Percentiles rank a stretch among this genome's conserved stretches.
phyloP scores from a whole-genome alignment of 805 yeast genomes.

The Kodamaea kaohsiungensis region DNA sequence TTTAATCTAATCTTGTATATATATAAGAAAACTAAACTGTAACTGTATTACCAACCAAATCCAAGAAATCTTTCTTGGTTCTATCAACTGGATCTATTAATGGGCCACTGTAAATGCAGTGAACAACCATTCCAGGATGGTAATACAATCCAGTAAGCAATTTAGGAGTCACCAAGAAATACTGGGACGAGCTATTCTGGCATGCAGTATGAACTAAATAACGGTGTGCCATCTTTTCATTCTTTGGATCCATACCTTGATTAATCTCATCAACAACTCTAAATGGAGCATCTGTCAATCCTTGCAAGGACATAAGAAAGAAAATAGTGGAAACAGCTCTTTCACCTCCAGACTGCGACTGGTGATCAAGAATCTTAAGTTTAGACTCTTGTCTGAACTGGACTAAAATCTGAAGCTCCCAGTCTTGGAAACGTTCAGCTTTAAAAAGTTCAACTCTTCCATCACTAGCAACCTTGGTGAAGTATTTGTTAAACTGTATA shows the following conservation, averaged over 20 bases:
- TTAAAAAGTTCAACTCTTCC: conserved; percentile 73
- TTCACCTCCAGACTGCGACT: conserved; percentile 96
- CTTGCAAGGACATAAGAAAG: conserved; percentile 88
- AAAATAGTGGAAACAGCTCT: conserved; percentile 93
- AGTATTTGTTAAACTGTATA: conserved; percentile 61
- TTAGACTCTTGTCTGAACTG: conserved; percentile 78
- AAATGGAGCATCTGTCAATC: conserved; percentile 84
- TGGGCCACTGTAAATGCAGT: conserved; percentile 51
- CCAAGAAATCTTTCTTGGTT: conserved; percentile 29
- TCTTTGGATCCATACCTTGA: conserved; percentile 97
- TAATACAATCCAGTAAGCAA: conserved; percentile 75
- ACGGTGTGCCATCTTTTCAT: conserved; percentile 83
- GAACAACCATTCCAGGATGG: conserved; percentile 77
- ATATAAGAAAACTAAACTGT: conserved; percentile 8
- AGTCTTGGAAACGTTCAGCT: conserved; percentile 58
- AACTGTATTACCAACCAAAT: conserved; percentile 22
- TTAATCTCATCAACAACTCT: conserved; percentile 97
- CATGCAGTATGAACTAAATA: conserved; percentile 87
- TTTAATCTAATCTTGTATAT: conserved; percentile 3
- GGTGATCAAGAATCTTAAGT: conserved; percentile 74
- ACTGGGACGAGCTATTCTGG: conserved; percentile 60
- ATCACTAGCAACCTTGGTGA: conserved; percentile 76
- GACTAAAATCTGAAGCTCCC: conserved; percentile 84
- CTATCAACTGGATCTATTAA: conserved; percentile 23
- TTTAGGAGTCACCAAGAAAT: conserved; percentile 92